Conservation (phyloP, 768 basidiomycete species). For the Lactarius sanguifluus region DNA sequence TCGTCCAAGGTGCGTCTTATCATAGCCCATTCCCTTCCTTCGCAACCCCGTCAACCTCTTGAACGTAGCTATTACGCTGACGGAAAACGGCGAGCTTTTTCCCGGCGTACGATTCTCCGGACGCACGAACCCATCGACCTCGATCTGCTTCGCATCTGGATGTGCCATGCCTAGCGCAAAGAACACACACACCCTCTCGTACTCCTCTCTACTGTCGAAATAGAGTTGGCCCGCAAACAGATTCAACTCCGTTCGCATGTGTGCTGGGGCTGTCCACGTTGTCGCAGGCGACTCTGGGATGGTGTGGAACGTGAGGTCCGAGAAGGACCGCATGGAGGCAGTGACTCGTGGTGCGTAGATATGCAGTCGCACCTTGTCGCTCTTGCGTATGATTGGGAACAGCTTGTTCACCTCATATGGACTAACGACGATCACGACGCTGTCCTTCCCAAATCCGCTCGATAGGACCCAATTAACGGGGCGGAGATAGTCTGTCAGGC, state of each 20-base stretch:
- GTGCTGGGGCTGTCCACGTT: constrained; percentile 1
- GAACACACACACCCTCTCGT: constrained; percentile 6
- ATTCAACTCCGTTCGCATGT: constrained; percentile 7
- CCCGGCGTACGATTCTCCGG: not conserved
- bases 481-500: constrained; percentile 15
- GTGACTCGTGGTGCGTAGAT: constrained; percentile 18
- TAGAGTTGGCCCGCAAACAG: constrained; percentile 22
- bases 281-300: not conserved
- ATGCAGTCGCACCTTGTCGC: constrained; percentile 12
- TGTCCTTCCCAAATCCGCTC: not conserved
- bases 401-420: constrained; percentile 18
- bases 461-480: constrained; percentile 22
- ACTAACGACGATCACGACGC: constrained; percentile 9
- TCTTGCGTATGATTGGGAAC: constrained; percentile 16
- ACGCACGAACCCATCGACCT: constrained; percentile 11
- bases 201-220: constrained; percentile 10
- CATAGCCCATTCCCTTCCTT: constrained; percentile 8
- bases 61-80: constrained; percentile 1
- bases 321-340: constrained; percentile 17
- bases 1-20: constrained; percentile 1
- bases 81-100: not conserved
- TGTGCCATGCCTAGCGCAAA: constrained; percentile 7
- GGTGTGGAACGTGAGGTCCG: constrained; percentile 16
- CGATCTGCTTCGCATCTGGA: not conserved
- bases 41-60: constrained; percentile 4